Evolutionary conservation across 192 early-diverging fungal species (phyloP).

Genomic region (Glomus cerebriforme): DNA sequence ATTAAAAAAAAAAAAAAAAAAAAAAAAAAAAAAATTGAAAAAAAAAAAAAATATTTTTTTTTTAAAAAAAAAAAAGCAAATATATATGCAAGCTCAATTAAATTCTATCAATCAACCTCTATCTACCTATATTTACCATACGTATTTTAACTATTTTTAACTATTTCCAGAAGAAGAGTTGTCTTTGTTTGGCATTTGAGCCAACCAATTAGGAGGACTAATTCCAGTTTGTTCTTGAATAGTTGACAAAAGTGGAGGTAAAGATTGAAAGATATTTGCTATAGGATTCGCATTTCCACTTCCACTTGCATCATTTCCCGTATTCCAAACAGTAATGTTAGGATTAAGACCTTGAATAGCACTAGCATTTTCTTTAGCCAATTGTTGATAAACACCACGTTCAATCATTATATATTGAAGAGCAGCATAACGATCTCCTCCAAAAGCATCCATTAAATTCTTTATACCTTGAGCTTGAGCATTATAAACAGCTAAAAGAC

Average conservation of each 20-base stretch:
- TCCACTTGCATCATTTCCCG: slow-evolving; percentile 13
- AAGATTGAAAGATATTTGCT: slow-evolving; percentile 46
- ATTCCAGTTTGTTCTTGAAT: slow-evolving; percentile 54
- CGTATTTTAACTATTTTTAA: no score
- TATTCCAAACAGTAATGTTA: slow-evolving; percentile 58
- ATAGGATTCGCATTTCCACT: slow-evolving; percentile 35
- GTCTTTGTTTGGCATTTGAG: not conserved
- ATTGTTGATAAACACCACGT: slow-evolving; percentile 48
- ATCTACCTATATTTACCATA: no score
- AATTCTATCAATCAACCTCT: no score
- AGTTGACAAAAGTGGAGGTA: slow-evolving; percentile 45
- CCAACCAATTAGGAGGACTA: not conserved
- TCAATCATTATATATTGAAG: slow-evolving; percentile 60
- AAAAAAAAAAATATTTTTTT: no score
- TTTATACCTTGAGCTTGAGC: slow-evolving; percentile 53
- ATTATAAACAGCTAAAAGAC: slow-evolving; percentile 37
- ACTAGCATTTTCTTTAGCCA: slow-evolving; percentile 53
- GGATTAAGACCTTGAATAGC: slow-evolving; percentile 53
- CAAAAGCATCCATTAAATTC: slow-evolving; percentile 36
- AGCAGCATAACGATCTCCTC: slow-evolving; percentile 35
- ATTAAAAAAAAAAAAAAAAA: no score
- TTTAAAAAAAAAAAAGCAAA: no score
- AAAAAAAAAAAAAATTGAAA: no score
- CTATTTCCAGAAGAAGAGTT: no score
- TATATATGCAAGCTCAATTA: no score